Evolutionary conservation across 2,329 filamentous ascomycete species (phyloP), one percentile per base, ranked within the genome.

Genomic region (Epichloe uncinata): DNA sequence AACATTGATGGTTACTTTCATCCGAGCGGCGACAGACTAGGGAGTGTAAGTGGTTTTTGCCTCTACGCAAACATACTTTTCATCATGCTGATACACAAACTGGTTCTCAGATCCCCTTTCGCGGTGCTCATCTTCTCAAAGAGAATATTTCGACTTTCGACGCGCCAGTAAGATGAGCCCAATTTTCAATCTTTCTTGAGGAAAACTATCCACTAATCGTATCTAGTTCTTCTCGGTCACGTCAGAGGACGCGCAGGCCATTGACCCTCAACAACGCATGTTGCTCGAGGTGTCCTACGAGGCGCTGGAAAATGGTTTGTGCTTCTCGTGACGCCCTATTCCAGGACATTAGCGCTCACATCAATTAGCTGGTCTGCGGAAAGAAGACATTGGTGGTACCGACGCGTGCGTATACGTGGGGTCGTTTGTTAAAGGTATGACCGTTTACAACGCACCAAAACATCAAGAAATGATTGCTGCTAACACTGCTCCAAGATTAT

Each of bases 1-100:
- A 75, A 78, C 40, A 68, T 73, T 35, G 64, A 72, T 13, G 71
- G 71, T n/a, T 78, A 75, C 56, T 74, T 73, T 54, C 76, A 79
- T 55, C 74, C 74, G 0, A 70, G 74, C 18, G 69, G 68, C 6
- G 68, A 71, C 43, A 65, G 72, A 7, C 69, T 73, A 50, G 74
- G 73, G 38, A 71, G 69, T 54, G 73, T 75, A 58, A 57, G 71
- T 58, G 16, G 2, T 34, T 35, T n/a, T 7, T 8, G 35, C 18
- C 35, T 12, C 15, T 13, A 37, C 33, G 15, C 5, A 15, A 5
- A 18, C 15, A 30, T 16, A 0, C 9, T 11, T 33, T 35, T 41
- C 3, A 4, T 20, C 50, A 3, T 34, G 35, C 52, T 59, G 37
- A 59, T 42, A 6, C 11, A 35, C 36, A 30, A 30, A 30, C 30